Percentiles rank a stretch among this genome's conserved stretches.
Conservation (phyloP, 257 asterid species). For the Nicotiana knightiana region DNA sequence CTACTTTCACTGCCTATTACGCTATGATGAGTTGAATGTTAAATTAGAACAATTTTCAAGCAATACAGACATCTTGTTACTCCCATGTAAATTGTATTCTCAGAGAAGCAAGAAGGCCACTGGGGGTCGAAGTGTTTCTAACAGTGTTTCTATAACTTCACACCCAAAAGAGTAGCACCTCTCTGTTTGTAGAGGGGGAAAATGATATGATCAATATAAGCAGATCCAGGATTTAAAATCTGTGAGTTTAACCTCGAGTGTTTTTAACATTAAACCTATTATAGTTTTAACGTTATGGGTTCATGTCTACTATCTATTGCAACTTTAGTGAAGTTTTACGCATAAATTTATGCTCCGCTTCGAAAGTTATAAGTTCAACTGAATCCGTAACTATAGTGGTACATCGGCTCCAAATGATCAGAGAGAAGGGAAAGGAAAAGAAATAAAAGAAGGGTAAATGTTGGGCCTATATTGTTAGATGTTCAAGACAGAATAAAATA, state of each 20-base stretch:
- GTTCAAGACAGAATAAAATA: background rate
- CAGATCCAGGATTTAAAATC: too few relatives aligned
- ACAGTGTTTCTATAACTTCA: background rate
- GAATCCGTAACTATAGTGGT: too few relatives aligned
- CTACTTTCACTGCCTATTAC: background rate
- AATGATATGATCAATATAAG: background rate
- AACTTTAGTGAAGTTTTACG: too few relatives aligned
- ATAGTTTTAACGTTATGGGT: too few relatives aligned
- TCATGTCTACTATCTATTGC: too few relatives aligned
- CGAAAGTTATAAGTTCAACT: too few relatives aligned
- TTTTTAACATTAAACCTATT: too few relatives aligned
- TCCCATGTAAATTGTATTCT: background rate
- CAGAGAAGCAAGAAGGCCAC: background rate
- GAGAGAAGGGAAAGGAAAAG: background rate
- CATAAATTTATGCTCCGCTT: too few relatives aligned
- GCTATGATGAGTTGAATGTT: background rate
- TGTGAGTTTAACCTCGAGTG: too few relatives aligned
- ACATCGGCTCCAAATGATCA: too few relatives aligned
- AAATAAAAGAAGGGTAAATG: background rate
- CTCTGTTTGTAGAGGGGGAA: background rate
- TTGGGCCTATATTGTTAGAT: background rate
- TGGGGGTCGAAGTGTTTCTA: background rate
- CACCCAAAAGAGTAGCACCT: too few relatives aligned
- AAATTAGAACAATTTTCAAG: background rate
- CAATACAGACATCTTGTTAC: background rate